Evolutionary conservation across 1,139 yeast genomes (phyloP), one percentile per base, ranked within the genome.

Genomic region (Cylindricascospora bacillispora): DNA sequence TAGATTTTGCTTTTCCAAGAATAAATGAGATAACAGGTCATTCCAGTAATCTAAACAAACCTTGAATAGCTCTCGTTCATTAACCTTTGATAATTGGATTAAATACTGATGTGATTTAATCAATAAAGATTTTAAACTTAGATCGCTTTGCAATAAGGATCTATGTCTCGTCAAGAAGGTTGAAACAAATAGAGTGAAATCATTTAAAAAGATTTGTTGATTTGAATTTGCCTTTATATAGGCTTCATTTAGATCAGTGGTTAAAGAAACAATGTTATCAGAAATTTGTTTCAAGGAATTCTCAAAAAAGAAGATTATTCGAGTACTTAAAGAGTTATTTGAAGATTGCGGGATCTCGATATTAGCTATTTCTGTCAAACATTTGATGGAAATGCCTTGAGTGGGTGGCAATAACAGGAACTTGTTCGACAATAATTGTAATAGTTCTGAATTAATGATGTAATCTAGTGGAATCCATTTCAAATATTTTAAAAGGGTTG

Each of bases 11-110:
- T 86, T 80, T 50, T 89, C 97, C 35, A 71, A 72, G 52, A 76
- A 86, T 38, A 89, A 66, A 22, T 76, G 80, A 30, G 72, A 65
- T 11, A 86, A 94, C 38, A 89, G 70, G 36, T 72, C 70, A 29
- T 77, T 65, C 98, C 98, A 89, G 57, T 85, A 89, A 51, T 89
- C 98, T 39, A 89, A 67, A 49, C 93, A 80, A 26, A 89, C 85
- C 56, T 89, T 89, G 63, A 89, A 89, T 38, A 89, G 65, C 58
- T 89, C 98, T 41, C 95, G 70, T 58, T 89, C 98, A 41, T 86
- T 93, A 43, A 89, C 81, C 48, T 76, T 70, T 7, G 95, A 81
- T 36, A 89, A 67, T 47, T 79, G 80, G 43, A 89, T 69, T 43
- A 89, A 63, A 54, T 83, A 83, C 45, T 67, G 67, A 49, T 86